Conservation (phyloP, 768 basidiomycete species). For the Tremella fuciformis region DNA sequence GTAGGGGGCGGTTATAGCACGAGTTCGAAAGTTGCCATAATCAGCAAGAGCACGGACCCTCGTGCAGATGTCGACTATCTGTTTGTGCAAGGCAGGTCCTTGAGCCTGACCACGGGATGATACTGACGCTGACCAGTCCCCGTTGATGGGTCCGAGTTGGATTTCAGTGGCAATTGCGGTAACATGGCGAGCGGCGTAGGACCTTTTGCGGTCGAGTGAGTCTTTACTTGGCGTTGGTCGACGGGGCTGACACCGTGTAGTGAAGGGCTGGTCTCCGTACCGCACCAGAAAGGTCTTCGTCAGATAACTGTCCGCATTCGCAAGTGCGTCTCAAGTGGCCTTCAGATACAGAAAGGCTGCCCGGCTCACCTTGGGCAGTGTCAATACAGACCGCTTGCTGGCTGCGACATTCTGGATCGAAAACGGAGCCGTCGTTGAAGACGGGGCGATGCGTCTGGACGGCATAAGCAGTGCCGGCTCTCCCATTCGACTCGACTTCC, state of each 20-base stretch:
- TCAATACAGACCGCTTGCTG: slow-evolving; percentile 68
- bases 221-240: slow-evolving; percentile 46
- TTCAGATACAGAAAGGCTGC: too few relatives aligned
- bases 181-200: slow-evolving; percentile 73
- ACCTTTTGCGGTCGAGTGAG: slow-evolving; percentile 68
- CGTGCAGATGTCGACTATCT: slow-evolving; percentile 65
- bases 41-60: slow-evolving; percentile 43
- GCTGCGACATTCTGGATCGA: slow-evolving; percentile 67
- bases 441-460: slow-evolving; percentile 62
- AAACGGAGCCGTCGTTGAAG: slow-evolving; percentile 44
- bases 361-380: slow-evolving; percentile 58
- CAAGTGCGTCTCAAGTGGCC: slow-evolving; percentile 16
- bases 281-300: neutral
- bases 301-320: slow-evolving; percentile 14
- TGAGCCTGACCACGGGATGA: neutral
- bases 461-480: slow-evolving; percentile 69
- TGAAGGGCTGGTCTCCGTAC: slow-evolving; percentile 52
- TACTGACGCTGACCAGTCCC: slow-evolving; percentile 12
- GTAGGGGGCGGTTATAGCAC: slow-evolving; percentile 78
- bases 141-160: slow-evolving; percentile 51
- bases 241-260: slow-evolving; percentile 46
- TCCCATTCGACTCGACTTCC: slow-evolving; percentile 64
- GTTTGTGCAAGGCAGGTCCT: slow-evolving; percentile 61
- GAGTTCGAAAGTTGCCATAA: slow-evolving; percentile 70
- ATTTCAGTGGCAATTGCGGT: slow-evolving; percentile 70